Percentiles rank a stretch among this genome's conserved stretches.
These are phyloP conservation scores for Graphiopsis chlorocephala DNA, from an alignment of 2,329 filamentous ascomycete genomes.

Conservation along the genomic window DNA sequence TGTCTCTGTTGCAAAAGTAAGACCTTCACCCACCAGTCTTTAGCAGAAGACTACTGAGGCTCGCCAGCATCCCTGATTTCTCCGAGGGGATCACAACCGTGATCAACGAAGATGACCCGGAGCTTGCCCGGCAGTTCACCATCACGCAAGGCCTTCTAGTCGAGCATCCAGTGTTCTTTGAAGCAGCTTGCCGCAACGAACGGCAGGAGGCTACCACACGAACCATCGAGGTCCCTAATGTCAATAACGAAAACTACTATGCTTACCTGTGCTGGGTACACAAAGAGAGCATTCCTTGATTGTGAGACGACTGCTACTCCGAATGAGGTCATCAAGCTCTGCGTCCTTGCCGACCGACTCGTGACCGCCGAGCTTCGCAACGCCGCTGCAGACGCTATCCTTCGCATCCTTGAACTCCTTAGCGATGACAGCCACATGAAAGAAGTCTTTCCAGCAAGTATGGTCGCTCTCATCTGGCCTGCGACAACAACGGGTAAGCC, in stretches of 20 bases:
- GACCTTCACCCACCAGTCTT: background rate
- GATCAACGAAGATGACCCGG: background rate
- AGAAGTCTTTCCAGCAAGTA: background rate
- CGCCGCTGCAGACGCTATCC: background rate
- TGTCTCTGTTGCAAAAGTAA: background rate
- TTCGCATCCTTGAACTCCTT: background rate
- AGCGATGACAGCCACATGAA: background rate
- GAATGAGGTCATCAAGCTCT: background rate
- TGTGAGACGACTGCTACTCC: background rate
- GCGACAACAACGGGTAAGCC: too few relatives aligned
- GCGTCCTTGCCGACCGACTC: background rate
- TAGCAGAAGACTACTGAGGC: background rate
- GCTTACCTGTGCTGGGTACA: background rate
- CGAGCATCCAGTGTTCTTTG: background rate
- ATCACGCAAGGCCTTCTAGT: background rate
- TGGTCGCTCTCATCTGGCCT: too few relatives aligned
- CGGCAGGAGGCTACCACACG: background rate
- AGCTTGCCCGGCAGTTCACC: background rate
- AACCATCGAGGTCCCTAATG: background rate
- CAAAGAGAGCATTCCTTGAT: background rate
- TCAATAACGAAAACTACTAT: background rate
- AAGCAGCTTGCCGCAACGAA: background rate
- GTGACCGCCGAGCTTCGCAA: background rate
- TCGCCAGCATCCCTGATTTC: background rate
- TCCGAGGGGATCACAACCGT: background rate